phyloP scores from a whole-genome alignment of 2,329 filamentous ascomycete genomes.

The Aspergillus sp. region DNA sequence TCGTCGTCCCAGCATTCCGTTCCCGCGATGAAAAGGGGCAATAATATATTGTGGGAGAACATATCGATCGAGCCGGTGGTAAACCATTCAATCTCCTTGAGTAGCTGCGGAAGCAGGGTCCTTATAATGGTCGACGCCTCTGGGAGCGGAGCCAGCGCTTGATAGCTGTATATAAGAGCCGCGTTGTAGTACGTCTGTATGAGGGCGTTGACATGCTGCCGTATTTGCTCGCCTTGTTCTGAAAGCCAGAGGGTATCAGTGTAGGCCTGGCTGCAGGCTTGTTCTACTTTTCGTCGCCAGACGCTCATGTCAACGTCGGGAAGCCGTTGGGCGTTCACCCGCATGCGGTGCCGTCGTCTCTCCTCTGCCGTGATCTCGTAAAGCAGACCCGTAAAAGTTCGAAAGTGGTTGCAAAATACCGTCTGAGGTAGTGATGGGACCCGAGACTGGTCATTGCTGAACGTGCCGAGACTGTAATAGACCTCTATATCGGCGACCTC shows the following conservation, averaged over 20 bases:
- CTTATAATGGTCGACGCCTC: neutral
- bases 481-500: conserved; percentile 17
- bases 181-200: conserved; percentile 19
- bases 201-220: conserved; percentile 7
- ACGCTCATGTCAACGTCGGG: conserved; percentile 4
- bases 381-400: conserved; percentile 11
- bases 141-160: conserved; percentile 14
- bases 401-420: conserved; percentile 6
- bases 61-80: conserved; percentile 4
- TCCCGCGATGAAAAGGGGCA: conserved; percentile 25
- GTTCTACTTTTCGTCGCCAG: conserved; percentile 11
- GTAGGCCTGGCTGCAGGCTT: conserved; percentile 8
- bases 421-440: neutral
- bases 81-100: conserved; percentile 3
- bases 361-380: conserved; percentile 13
- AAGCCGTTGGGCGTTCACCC: neutral
- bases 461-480: conserved; percentile 9
- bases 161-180: conserved; percentile 23
- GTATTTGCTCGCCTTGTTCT: conserved; percentile 1
- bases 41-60: conserved; percentile 25
- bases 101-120: neutral
- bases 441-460: neutral
- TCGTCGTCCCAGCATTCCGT: conserved; percentile 15
- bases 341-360: conserved; percentile 3
- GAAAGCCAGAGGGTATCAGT: neutral